Evolutionary conservation across 371 early-diverging fungal genomes (phyloP).

Genomic region (Rhizopus stolonifer): DNA sequence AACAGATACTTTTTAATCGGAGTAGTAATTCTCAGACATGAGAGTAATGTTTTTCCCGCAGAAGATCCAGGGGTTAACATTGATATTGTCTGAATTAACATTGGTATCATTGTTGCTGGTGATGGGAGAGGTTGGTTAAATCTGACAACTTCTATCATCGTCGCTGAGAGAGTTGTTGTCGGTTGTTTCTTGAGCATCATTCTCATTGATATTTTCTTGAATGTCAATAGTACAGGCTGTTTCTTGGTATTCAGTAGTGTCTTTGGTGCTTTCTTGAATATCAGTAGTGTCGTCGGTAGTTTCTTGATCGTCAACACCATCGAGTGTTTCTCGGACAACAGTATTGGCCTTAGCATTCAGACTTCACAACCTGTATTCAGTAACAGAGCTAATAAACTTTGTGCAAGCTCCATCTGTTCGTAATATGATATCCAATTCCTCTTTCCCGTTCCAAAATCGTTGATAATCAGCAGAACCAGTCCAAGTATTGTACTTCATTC

Average conservation of each 20-base stretch:
- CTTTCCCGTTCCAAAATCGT: conserved; percentile 6
- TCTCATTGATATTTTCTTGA: conserved; percentile 5
- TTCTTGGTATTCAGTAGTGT: conserved; percentile 7
- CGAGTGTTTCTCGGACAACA: not conserved
- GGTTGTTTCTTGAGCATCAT: conserved; percentile 3
- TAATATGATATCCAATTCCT: not conserved
- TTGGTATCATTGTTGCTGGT: not conserved
- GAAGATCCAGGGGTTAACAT: conserved; percentile 5
- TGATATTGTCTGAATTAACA: not conserved
- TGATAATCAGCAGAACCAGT: conserved; percentile 13
- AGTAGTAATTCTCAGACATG: conserved; percentile 2
- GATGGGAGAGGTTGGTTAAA: not conserved
- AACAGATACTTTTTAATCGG: no score
- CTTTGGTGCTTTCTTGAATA: conserved; percentile 2
- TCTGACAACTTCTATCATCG: conserved; percentile 1
- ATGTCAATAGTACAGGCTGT: conserved; percentile 3
- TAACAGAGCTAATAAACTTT: conserved; percentile 1
- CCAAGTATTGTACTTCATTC: conserved; percentile 13
- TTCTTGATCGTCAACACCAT: conserved; percentile 5
- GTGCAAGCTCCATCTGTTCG: not conserved
- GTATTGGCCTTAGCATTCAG: conserved; percentile 10
- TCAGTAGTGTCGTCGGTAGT: conserved; percentile 10
- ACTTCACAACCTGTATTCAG: conserved; percentile 8
- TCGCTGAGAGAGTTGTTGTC: not conserved
- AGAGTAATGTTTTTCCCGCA: not conserved